Conservation (phyloP, 176 grass and related monocot genomes). For the Triticum dicoccoides region DNA sequence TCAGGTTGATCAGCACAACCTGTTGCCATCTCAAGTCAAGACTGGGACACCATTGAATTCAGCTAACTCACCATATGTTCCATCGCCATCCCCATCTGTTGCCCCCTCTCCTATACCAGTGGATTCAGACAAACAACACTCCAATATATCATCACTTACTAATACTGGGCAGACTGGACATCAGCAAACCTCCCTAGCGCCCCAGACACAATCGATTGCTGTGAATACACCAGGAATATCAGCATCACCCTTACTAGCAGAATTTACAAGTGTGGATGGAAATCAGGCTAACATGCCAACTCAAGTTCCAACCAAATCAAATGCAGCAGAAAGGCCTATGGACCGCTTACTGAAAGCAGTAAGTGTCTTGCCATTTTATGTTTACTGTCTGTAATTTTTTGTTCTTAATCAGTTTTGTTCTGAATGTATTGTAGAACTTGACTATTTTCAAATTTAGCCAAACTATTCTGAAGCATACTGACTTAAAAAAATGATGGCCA, state of each 20-base stretch:
- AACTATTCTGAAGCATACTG: slow-evolving; percentile 18
- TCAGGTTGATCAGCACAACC: slow-evolving; percentile 82
- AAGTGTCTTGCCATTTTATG: slow-evolving; percentile 20
- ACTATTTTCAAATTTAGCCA: not conserved
- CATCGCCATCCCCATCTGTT: slow-evolving; percentile 80
- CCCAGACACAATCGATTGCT: slow-evolving; percentile 67
- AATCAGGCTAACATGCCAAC: slow-evolving; percentile 61
- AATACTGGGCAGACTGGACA: slow-evolving; percentile 56
- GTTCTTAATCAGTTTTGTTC: not conserved
- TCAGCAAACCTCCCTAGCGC: slow-evolving; percentile 50
- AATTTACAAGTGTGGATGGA: slow-evolving; percentile 78
- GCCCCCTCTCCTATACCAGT: slow-evolving; percentile 78
- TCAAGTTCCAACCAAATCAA: slow-evolving; percentile 59
- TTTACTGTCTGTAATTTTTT: slow-evolving; percentile 18
- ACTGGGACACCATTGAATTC: slow-evolving; percentile 75
- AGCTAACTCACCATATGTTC: slow-evolving; percentile 74
- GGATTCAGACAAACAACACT: slow-evolving; percentile 66
- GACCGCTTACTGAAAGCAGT: slow-evolving; percentile 89
- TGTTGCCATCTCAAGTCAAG: slow-evolving; percentile 79
- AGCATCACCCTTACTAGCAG: slow-evolving; percentile 84
- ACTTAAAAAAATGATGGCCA: not conserved
- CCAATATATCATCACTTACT: slow-evolving; percentile 61
- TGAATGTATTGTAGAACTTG: slow-evolving; percentile 6
- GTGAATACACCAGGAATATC: slow-evolving; percentile 95
- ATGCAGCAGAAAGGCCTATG: slow-evolving; percentile 73